These are phyloP conservation scores for Fusarium tjaetaba DNA, from an alignment of 2,329 filamentous ascomycete species.

Conservation along the genomic window DNA sequence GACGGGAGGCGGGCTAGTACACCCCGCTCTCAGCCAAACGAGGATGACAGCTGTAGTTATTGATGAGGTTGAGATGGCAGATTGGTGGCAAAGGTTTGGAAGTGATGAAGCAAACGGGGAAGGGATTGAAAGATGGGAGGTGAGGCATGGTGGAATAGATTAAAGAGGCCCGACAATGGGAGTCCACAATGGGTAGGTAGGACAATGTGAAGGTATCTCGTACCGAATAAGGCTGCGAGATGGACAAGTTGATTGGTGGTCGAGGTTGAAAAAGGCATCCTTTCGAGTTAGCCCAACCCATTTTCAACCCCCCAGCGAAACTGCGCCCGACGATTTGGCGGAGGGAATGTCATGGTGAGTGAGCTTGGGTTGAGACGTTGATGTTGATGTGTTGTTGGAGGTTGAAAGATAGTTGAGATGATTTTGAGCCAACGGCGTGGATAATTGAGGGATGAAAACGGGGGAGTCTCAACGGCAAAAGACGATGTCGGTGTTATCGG, in stretches of 20 bases:
- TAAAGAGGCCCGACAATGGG: conserved; percentile 9
- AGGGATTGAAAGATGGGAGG: conserved; percentile 4
- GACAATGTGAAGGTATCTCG: conserved; percentile 18
- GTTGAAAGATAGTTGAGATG: conserved; percentile 4
- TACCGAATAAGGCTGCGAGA: conserved; percentile 26
- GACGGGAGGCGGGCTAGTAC: conserved; percentile 19
- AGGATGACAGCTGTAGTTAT: conserved; percentile 16
- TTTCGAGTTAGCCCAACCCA: conserved; percentile 13
- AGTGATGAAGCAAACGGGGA: conserved; percentile 7
- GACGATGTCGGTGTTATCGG: neutral
- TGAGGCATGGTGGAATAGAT: conserved; percentile 7
- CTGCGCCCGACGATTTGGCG: neutral
- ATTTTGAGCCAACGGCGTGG: neutral
- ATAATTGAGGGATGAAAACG: conserved; percentile 9
- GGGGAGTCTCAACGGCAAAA: neutral
- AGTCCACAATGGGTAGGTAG: conserved; percentile 11
- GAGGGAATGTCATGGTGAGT: neutral
- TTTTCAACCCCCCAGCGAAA: conserved; percentile 33
- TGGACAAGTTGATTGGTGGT: conserved; percentile 28
- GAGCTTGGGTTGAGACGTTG: neutral
- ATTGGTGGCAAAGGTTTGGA: neutral
- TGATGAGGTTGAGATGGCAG: conserved; percentile 8
- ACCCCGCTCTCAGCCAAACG: conserved; percentile 17
- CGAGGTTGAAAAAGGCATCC: conserved; percentile 28
- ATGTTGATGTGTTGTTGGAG: neutral